Evolutionary conservation across 495 filamentous ascomycete species (phyloP).

Genomic region (Aspergillus biplanus): DNA sequence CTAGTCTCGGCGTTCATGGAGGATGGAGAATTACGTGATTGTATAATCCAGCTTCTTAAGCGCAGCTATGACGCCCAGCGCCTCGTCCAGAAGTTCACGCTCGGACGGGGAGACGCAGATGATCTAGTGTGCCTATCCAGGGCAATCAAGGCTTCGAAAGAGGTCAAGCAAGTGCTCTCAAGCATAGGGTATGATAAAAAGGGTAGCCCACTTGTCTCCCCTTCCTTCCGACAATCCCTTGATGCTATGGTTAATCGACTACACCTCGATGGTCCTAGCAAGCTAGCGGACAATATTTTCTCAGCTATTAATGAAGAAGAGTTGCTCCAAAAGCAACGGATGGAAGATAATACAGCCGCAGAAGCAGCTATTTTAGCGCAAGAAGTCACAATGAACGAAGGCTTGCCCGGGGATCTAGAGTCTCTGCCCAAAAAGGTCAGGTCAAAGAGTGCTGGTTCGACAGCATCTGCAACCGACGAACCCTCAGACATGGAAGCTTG

Average conservation of each 20-base stretch:
- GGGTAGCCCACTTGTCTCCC: conserved; percentile 25
- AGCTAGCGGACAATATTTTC: conserved; percentile 70
- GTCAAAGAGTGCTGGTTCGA: conserved; percentile 36
- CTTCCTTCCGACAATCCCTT: conserved; percentile 35
- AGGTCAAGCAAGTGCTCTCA: conserved; percentile 59
- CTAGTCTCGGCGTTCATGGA: conserved; percentile 75
- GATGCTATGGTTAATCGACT: conserved; percentile 61
- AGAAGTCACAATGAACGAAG: conserved; percentile 65
- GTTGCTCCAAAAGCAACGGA: conserved; percentile 73
- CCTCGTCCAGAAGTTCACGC: conserved; percentile 87
- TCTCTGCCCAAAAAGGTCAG: conserved; percentile 49
- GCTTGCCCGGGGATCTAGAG: conserved; percentile 47
- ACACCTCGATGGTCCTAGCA: conserved; percentile 65
- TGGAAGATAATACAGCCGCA: conserved; percentile 71
- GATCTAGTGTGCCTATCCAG: conserved; percentile 81
- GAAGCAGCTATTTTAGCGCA: conserved; percentile 70
- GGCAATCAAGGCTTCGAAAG: conserved; percentile 77
- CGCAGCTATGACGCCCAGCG: conserved; percentile 84
- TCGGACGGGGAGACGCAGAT: conserved; percentile 92
- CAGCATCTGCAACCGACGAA: conserved; percentile 35
- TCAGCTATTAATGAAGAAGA: conserved; percentile 93
- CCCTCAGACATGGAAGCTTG: conserved; percentile 62
- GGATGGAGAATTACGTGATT: conserved; percentile 65
- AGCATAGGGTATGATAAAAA: conserved; percentile 1
- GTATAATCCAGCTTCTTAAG: conserved; percentile 67